Evolutionary conservation across 2,329 filamentous ascomycete species (phyloP), one percentile per base, ranked within the genome.

Genomic region (Orbilia javanica): DNA sequence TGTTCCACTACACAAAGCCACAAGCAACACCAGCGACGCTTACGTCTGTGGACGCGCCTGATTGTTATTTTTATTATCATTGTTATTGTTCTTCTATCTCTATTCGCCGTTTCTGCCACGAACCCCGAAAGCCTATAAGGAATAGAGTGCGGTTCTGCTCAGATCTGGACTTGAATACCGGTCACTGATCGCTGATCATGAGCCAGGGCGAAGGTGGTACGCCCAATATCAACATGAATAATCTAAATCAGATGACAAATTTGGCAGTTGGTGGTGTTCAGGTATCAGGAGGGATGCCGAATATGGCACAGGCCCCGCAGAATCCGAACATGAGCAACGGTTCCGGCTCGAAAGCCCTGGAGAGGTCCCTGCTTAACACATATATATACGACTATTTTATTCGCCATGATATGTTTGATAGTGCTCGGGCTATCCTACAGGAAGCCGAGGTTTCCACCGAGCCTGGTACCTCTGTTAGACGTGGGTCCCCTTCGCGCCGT

Each of bases 311-410:
- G 34, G 53, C 39, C 22, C 74, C 62, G 20, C 68, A 65, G 36
- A 79, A 79, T 22, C 75, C 75, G 4, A 67, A 71, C 20, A 64
- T 79, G 55, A 69, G 64, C 60, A 74, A 73, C 34, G 75, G 63
- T 15, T 66, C 64, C 1, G 53, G 60, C 20, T 65, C 79, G 18
- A 70, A 77, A 52, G 77, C 31, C 31, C 48, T 48, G 25, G 81
- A 81, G 44, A 79, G 79, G 36, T 52, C 66, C 13, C 85, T 90
- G 76, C 88, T 96, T 64, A 94, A 95, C 85, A 95, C 93, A 20
- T 94, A 94, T 84, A 96, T 96, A 81, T 96, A 95, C 87, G 93
- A 96, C 83, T 95, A 96, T 84, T 95, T 98, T 80, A 87, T 97
- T 80, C 93, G 92, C 82, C 92, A 93, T 84, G 89, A 90, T 81